Evolutionary conservation across 2,329 filamentous ascomycete genomes (phyloP).

Genomic region (Cladophialophora bantiana): DNA sequence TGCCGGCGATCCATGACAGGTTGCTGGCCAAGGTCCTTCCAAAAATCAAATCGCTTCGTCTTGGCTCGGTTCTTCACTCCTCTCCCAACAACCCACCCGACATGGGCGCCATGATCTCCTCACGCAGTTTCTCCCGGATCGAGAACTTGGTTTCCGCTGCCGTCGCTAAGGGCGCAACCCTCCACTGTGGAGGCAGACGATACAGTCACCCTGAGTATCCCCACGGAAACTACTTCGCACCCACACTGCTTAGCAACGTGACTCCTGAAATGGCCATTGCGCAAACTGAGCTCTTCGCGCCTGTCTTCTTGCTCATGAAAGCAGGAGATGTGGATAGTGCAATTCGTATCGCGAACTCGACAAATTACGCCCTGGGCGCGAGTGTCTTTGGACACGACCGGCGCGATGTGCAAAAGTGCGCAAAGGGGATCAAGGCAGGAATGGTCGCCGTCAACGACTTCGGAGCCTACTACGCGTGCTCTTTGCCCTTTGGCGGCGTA

Average conservation of each 20-base stretch:
- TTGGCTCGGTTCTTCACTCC: slow-evolving; percentile 72
- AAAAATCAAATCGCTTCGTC: slow-evolving; percentile 74
- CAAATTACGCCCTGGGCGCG: slow-evolving; percentile 83
- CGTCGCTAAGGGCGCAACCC: slow-evolving; percentile 76
- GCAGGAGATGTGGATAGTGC: slow-evolving; percentile 70
- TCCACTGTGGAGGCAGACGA: slow-evolving; percentile 80
- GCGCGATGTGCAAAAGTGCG: slow-evolving; percentile 68
- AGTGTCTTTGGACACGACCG: slow-evolving; percentile 81
- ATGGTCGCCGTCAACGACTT: slow-evolving; percentile 98
- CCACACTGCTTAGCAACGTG: slow-evolving; percentile 90
- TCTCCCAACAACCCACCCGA: slow-evolving; percentile 59
- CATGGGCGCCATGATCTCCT: slow-evolving; percentile 88
- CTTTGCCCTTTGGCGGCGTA: slow-evolving; percentile 86
- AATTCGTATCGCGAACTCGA: slow-evolving; percentile 81
- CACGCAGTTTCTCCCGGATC: slow-evolving; percentile 74
- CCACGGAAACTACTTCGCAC: slow-evolving; percentile 86
- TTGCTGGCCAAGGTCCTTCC: slow-evolving; percentile 75
- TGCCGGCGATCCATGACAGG: slow-evolving; percentile 75
- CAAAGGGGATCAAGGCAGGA: slow-evolving; percentile 75
- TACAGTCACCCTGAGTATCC: slow-evolving; percentile 75
- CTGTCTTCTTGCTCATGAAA: slow-evolving; percentile 84
- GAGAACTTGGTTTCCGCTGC: slow-evolving; percentile 80
- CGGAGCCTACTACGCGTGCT: slow-evolving; percentile 88
- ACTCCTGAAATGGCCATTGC: slow-evolving; percentile 85
- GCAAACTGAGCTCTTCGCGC: slow-evolving; percentile 89